Percentiles rank a stretch among this genome's conserved stretches.
phyloP scores from a whole-genome alignment of 805 yeast species.

The Lachancea meyersii region DNA sequence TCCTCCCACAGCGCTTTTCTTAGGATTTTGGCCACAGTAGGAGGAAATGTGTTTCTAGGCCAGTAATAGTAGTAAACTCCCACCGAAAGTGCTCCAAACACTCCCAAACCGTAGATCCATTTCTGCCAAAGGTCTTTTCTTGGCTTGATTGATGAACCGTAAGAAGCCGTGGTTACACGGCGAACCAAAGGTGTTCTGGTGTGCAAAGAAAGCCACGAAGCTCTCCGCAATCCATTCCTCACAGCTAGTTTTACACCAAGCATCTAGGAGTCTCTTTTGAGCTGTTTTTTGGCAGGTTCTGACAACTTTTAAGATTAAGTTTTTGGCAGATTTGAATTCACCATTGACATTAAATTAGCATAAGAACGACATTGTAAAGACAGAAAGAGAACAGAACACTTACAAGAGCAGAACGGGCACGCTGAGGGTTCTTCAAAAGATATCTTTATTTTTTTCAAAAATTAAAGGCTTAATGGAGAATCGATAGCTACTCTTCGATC shows the following conservation, averaged over 20 bases:
- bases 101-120: slow-evolving; percentile 12
- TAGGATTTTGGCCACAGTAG: slow-evolving; percentile 61
- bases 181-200: not conserved
- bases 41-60: slow-evolving; percentile 66
- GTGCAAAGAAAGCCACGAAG: not conserved
- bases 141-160: not conserved
- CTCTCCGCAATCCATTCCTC: not conserved
- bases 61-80: slow-evolving; percentile 42
- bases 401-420: no score
- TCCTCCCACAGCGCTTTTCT: slow-evolving; percentile 83
- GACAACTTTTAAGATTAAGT: no score
- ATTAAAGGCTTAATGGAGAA: no score
- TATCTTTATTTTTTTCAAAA: no score
- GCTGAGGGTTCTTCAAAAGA: no score
- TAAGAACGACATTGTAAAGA: no score
- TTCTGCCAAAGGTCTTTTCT: slow-evolving; percentile 6
- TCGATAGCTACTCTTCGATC: no score
- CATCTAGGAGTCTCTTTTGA: not conserved
- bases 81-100: slow-evolving; percentile 22
- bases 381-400: no score
- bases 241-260: not conserved
- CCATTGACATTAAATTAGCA: no score
- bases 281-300: no score
- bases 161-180: slow-evolving; percentile 1
- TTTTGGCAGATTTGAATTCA: no score